Conservation (phyloP, 441 rosid genomes). For the Erysimum cheiri region DNA sequence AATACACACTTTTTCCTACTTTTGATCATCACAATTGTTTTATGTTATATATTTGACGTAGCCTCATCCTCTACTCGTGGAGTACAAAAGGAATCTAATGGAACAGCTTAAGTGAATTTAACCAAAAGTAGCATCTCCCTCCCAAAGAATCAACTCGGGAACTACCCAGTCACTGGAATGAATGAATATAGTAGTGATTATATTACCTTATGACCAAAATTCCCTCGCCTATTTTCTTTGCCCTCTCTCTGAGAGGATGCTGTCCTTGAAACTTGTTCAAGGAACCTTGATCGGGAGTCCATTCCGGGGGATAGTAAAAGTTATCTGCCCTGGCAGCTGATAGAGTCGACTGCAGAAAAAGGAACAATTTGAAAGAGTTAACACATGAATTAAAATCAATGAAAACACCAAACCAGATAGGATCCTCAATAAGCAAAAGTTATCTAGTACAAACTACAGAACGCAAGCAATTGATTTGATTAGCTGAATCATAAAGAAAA, state of each 20-base stretch:
- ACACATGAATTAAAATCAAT: not conserved
- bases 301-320: conserved; percentile 96
- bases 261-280: conserved; percentile 98
- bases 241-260: conserved; percentile 93
- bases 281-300: conserved; percentile 91
- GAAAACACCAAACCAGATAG: conserved; percentile 11
- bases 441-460: not conserved
- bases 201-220: conserved; percentile 86
- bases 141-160: not conserved
- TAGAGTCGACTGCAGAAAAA: conserved; percentile 74
- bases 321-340: conserved; percentile 98
- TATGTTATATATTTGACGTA: not conserved
- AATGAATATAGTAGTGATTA: conserved; percentile 1
- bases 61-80: conserved; percentile 3
- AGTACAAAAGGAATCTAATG: not conserved
- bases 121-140: not conserved
- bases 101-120: not conserved
- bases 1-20: not conserved
- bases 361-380: conserved; percentile 4
- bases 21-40: conserved; percentile 25
- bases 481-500: not conserved
- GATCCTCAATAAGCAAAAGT: not conserved
- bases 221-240: conserved; percentile 86
- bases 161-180: not conserved
- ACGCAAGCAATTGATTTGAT: conserved; percentile 5